Conservation (phyloP, 805 yeast species). For the Zygoascus flipseniorum region DNA sequence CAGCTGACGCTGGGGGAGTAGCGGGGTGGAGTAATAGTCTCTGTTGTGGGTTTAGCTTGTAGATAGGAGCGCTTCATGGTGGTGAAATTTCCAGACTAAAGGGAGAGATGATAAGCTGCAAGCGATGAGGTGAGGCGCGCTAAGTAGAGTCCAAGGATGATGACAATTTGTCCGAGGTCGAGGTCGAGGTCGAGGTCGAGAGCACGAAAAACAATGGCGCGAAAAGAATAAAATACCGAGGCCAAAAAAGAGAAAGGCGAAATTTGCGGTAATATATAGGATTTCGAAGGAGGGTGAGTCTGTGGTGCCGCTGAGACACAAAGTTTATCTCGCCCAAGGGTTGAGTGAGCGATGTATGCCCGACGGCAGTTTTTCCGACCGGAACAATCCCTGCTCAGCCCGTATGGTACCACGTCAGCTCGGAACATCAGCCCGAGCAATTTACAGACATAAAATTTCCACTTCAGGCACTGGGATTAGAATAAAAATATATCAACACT, state of each 20-base stretch:
- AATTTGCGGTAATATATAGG: neutral
- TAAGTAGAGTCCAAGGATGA: too few species aligned
- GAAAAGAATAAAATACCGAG: too few species aligned
- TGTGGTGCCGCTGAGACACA: neutral
- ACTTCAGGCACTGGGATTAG: too few species aligned
- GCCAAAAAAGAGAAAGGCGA: neutral
- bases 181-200: too few species aligned
- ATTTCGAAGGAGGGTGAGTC: neutral
- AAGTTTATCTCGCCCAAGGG: neutral
- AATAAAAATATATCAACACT: too few species aligned
- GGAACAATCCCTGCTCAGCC: neutral
- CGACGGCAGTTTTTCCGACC: neutral
- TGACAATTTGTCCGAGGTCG: too few species aligned
- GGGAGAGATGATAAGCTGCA: too few species aligned
- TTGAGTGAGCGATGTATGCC: neutral
- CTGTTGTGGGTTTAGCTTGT: neutral
- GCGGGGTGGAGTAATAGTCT: neutral
- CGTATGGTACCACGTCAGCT: too few species aligned
- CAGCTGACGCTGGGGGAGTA: neutral
- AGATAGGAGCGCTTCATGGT: neutral
- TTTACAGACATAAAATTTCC: too few species aligned
- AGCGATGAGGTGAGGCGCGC: too few species aligned
- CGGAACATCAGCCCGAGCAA: too few species aligned
- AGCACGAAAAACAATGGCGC: too few species aligned
- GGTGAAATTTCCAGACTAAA: neutral